These are phyloP conservation scores for Xylariales sp. DNA, from an alignment of 2,329 filamentous ascomycete genomes.

Conservation along the genomic window DNA sequence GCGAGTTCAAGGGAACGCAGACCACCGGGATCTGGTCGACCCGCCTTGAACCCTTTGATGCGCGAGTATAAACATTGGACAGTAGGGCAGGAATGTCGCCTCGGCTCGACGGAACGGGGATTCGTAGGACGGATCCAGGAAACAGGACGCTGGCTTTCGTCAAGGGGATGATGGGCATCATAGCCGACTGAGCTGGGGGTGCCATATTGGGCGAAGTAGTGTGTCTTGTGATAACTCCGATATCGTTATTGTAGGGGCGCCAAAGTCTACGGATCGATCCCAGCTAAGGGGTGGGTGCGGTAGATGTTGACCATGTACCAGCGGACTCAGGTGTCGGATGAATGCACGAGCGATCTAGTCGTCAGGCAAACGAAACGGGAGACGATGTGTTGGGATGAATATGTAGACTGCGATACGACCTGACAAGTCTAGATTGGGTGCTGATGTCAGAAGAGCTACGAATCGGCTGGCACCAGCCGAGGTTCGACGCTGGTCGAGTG, in stretches of 20 bases:
- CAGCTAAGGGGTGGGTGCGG: too few relatives aligned
- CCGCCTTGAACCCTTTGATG: conserved; percentile 61
- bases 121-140: conserved; percentile 79
- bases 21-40: conserved; percentile 72
- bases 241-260: too few relatives aligned
- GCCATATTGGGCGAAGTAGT: conserved; percentile 19
- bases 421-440: background rate
- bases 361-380: background rate
- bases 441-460: conserved; percentile 6
- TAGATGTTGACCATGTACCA: background rate
- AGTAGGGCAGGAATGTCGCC: conserved; percentile 87
- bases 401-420: background rate
- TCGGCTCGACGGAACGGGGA: conserved; percentile 73
- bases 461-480: background rate
- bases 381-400: background rate
- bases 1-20: conserved; percentile 80
- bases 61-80: conserved; percentile 76
- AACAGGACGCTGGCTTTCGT: conserved; percentile 77
- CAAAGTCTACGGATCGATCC: too few relatives aligned
- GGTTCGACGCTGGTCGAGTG: too few relatives aligned
- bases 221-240: conserved; percentile 8
- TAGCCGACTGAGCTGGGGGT: conserved; percentile 30
- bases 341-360: background rate
- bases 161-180: conserved; percentile 76
- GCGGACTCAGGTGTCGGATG: background rate